A percentile compares a stretch with the other conserved stretches of the same genome.
Evolutionary conservation across 2,329 filamentous ascomycete genomes (phyloP).

Genomic region (Sclerotinia minor): DNA sequence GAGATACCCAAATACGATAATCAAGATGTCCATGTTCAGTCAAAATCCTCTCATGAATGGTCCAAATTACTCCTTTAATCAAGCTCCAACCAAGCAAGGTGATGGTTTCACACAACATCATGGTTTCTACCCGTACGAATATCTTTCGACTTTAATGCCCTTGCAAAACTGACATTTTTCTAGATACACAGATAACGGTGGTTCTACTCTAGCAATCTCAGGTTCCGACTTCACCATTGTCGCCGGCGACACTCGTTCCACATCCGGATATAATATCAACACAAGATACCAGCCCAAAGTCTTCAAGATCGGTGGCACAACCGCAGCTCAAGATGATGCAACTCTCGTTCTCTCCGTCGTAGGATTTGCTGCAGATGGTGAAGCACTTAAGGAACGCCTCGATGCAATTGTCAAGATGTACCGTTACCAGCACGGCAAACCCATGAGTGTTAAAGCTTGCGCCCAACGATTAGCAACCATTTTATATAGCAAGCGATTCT

Average conservation of each 20-base stretch:
- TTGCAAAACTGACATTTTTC: neutral
- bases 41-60: conserved; percentile 69
- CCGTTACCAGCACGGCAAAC: conserved; percentile 95
- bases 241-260: conserved; percentile 94
- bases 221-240: conserved; percentile 94
- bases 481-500: conserved; percentile 96
- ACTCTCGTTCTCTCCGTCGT: conserved; percentile 90
- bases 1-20: conserved; percentile 14
- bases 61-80: conserved; percentile 68
- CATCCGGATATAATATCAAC: conserved; percentile 98
- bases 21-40: conserved; percentile 66
- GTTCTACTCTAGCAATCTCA: conserved; percentile 91
- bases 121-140: conserved; percentile 84
- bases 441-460: conserved; percentile 91
- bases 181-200: conserved; percentile 97
- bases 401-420: conserved; percentile 98
- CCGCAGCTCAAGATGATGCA: conserved; percentile 78
- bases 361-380: conserved; percentile 92
- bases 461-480: conserved; percentile 94
- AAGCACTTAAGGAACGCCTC: conserved; percentile 88
- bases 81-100: conserved; percentile 54
- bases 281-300: conserved; percentile 93
- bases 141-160: neutral
- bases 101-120: conserved; percentile 65
- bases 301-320: conserved; percentile 93